Evolutionary conservation across 1,284 basidiomycete genomes (phyloP).

Genomic region (Melampsora americana): DNA sequence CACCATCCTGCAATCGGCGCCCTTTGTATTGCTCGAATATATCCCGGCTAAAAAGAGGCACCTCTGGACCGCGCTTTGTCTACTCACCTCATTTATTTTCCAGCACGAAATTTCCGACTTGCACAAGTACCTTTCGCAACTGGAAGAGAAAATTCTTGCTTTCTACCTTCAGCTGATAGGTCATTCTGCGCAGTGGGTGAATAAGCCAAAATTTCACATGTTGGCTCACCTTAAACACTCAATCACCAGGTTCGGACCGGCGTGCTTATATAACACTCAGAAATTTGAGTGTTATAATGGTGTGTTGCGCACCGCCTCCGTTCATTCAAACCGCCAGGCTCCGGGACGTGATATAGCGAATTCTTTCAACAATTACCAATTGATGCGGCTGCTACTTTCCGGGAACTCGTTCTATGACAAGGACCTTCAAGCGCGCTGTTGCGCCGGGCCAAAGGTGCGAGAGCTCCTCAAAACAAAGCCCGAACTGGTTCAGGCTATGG

Average conservation of each 20-base stretch:
- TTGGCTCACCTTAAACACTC: conserved; percentile 47
- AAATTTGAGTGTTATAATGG: conserved; percentile 11
- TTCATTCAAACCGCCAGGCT: neutral
- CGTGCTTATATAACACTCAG: neutral
- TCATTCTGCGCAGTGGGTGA: conserved; percentile 51
- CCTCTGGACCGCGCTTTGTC: too few relatives aligned
- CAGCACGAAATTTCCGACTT: conserved; percentile 54
- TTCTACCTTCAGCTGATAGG: neutral
- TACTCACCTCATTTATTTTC: conserved; percentile 52
- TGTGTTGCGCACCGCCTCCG: neutral
- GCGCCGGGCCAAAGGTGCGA: too few relatives aligned
- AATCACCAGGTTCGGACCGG: conserved; percentile 25
- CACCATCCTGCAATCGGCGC: too few relatives aligned
- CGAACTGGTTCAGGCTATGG: too few relatives aligned
- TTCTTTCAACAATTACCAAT: neutral
- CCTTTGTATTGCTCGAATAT: too few relatives aligned
- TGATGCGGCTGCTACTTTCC: neutral
- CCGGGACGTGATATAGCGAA: neutral
- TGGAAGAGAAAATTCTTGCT: neutral
- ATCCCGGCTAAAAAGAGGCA: too few relatives aligned
- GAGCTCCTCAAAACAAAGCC: too few relatives aligned
- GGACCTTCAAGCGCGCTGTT: neutral
- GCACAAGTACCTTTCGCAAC: conserved; percentile 52
- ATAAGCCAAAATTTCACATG: conserved; percentile 9
- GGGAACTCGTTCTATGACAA: neutral